Conservation (phyloP, 2,329 filamentous ascomycete genomes). For the Colletotrichum somersetense region DNA sequence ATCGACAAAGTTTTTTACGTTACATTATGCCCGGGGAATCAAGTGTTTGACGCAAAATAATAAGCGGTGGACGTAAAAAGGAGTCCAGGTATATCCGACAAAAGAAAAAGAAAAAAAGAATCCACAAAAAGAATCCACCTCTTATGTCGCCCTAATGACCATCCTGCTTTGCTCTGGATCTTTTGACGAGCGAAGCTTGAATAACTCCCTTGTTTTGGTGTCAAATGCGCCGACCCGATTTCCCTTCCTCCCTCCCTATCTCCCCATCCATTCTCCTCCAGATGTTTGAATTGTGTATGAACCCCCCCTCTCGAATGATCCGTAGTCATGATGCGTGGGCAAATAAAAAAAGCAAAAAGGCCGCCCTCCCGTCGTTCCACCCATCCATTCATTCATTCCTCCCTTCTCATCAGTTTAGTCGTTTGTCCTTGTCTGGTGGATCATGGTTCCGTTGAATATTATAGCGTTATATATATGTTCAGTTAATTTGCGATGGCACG, state of each 20-base stretch:
- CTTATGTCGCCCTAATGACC: no score
- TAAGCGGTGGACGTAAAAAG: conserved; percentile 24
- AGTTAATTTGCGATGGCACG: conserved; percentile 6
- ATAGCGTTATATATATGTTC: conserved; percentile 19
- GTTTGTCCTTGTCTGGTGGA: background rate
- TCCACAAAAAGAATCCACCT: conserved; percentile 4
- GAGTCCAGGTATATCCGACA: conserved; percentile 37
- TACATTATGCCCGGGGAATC: conserved; percentile 5
- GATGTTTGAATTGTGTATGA: conserved; percentile 1
- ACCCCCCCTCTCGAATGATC: background rate
- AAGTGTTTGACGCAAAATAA: conserved; percentile 20
- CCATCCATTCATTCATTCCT: background rate
- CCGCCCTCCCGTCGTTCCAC: background rate
- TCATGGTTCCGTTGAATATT: conserved; percentile 1
- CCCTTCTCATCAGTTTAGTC: background rate
- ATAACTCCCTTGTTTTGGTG: background rate
- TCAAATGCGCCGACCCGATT: conserved; percentile 27
- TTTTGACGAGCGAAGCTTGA: background rate
- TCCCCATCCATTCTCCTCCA: no score
- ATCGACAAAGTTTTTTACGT: background rate
- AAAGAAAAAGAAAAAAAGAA: conserved; percentile 10
- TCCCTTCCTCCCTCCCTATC: background rate
- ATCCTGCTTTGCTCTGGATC: conserved; percentile 1
- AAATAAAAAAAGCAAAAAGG: background rate
- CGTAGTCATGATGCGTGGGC: conserved; percentile 22